Evolutionary conservation across 2,329 filamentous ascomycete species (phyloP), one percentile per base, ranked within the genome.

Genomic region (Coniochaeta ligniaria): DNA sequence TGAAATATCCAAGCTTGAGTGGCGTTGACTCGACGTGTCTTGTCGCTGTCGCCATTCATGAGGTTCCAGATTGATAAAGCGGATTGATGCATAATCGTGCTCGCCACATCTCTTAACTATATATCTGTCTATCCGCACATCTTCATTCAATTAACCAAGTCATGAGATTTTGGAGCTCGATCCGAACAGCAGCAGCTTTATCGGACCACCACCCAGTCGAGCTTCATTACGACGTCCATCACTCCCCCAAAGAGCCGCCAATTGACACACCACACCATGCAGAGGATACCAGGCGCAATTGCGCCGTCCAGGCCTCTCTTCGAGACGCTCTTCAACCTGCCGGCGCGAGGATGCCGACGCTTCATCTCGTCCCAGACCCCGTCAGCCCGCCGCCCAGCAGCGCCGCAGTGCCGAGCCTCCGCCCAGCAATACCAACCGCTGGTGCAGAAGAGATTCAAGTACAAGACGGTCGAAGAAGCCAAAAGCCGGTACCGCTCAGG

Each of bases 401-500:
- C 64, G 24, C 4, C 43, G 62, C 54, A 38, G 38, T 22, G 60
- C 60, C 47, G 63, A 47, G 24, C 59, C 22, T 59, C 57, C 26
- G 54, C 61, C 35, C 63, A 67, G 45, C 59, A 62, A 35, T 64
- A 62, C 47, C 68, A 70, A 64, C 67, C 70, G 59, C 59, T 69
- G 62, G 65, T 71, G 60, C 74, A 77, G 63, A 70, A 74, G 61
- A 70, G 76, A 36, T 74, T 71, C 61, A 76, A 75, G 58, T 76
- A 70, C 67, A 83, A 82, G 73, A 84, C 83, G 9, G 78, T 85
- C 26, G 83, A 85, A 67, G 78, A 86, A 74, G 81, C 81, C 55
- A 83, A 81, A 74, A 84, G 81, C 71, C 75, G 82, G 64, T 80
- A 85, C 65, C 77, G 79, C 63, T 81, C 80, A 58, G 83, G 83